Evolutionary conservation across 768 basidiomycete genomes (phyloP).

Genomic region (Grammothele lineata): DNA sequence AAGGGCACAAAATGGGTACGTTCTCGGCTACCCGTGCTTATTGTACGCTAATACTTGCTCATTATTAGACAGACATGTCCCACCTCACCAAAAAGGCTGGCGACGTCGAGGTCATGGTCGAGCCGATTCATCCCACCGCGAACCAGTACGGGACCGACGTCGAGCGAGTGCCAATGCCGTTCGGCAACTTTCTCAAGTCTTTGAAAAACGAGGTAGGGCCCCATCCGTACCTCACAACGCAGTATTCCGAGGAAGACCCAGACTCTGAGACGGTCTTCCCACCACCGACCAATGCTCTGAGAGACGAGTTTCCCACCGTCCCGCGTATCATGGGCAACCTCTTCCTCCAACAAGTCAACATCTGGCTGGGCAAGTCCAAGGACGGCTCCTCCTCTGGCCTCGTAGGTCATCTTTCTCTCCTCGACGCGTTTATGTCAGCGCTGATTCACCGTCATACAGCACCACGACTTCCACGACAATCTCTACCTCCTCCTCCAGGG

Average conservation of each 20-base stretch:
- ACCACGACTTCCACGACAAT: constrained; percentile 32
- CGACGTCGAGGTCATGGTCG: constrained; percentile 20
- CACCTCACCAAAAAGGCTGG: constrained; percentile 25
- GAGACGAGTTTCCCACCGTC: constrained; percentile 24
- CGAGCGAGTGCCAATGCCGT: constrained; percentile 20
- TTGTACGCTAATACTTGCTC: no score
- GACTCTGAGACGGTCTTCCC: constrained; percentile 24
- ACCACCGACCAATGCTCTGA: constrained; percentile 25
- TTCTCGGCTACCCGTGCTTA: no score
- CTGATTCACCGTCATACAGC: constrained; percentile 10
- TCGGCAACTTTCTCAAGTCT: constrained; percentile 21
- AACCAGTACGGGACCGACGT: constrained; percentile 28
- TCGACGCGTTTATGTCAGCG: neutral
- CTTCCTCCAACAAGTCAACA: constrained; percentile 28
- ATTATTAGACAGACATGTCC: constrained; percentile 24
- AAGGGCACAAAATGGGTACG: constrained; percentile 23
- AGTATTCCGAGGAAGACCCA: constrained; percentile 25
- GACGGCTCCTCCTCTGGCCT: constrained; percentile 28
- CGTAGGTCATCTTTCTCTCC: constrained; percentile 11
- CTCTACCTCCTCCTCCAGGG: constrained; percentile 28
- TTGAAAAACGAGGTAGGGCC: constrained; percentile 17
- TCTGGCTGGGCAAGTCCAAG: constrained; percentile 28
- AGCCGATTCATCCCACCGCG: constrained; percentile 23
- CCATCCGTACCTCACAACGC: constrained; percentile 26
- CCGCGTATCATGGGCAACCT: constrained; percentile 27